A percentile compares a stretch with the other conserved stretches of the same genome.
phyloP scores from a whole-genome alignment of 805 yeast genomes.

The Blastobotrys attinorum region DNA sequence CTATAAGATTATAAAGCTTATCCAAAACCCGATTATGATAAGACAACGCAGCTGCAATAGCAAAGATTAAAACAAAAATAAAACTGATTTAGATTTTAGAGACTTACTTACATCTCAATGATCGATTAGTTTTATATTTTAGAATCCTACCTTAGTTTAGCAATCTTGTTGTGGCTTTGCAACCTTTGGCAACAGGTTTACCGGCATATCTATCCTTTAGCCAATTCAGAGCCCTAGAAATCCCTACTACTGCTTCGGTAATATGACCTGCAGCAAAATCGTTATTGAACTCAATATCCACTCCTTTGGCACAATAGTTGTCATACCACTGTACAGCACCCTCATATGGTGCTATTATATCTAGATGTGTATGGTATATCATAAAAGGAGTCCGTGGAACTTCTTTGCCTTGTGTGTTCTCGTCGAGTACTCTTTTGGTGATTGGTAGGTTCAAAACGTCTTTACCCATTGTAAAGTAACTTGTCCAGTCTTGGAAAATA shows the following conservation, averaged over 20 bases:
- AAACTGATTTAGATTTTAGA: too few relatives aligned
- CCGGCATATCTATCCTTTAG: conserved; percentile 3
- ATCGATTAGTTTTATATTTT: too few relatives aligned
- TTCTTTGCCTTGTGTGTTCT: conserved; percentile 19
- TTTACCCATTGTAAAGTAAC: conserved; percentile 14
- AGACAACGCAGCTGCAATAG: too few relatives aligned
- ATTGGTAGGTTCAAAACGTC: conserved; percentile 11
- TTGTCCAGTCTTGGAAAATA: conserved; percentile 13
- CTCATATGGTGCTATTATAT: conserved; percentile 14
- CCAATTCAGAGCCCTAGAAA: not conserved
- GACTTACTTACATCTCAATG: too few relatives aligned
- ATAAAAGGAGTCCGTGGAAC: conserved; percentile 19
- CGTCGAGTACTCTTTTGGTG: conserved; percentile 11
- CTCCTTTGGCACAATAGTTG: conserved; percentile 2
- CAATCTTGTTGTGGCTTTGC: not conserved
- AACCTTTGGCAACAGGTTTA: not conserved
- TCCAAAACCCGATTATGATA: too few relatives aligned
- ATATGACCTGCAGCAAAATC: conserved; percentile 1
- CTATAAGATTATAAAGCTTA: too few relatives aligned
- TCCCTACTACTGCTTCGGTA: not conserved
- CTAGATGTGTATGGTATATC: conserved; percentile 23
- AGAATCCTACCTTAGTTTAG: not conserved
- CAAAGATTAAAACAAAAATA: too few relatives aligned
- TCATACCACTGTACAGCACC: not conserved
- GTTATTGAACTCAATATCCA: not conserved